Evolutionary conservation across 108 stramenopile genomes (phyloP).

Genomic region (Pseudonitzschia delicatissima): DNA sequence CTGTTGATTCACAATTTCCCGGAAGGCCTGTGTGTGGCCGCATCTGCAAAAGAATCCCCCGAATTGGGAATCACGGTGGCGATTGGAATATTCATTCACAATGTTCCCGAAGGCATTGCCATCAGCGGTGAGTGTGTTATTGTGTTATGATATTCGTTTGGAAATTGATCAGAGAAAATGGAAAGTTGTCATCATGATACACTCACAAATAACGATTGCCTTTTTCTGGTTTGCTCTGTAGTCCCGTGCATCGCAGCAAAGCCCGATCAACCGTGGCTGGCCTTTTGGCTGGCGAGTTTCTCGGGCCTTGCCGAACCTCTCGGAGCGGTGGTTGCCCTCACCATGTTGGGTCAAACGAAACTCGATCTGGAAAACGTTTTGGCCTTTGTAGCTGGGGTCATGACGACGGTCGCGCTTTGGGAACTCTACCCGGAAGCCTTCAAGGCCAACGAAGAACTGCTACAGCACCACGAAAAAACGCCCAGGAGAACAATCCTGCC

Average conservation of each 20-base stretch:
- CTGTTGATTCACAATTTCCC: conserved; percentile 80
- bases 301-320: conserved; percentile 76
- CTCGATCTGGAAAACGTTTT: conserved; percentile 69
- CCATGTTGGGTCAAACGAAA: conserved; percentile 17
- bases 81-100: conserved; percentile 80
- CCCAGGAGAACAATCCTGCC: not conserved
- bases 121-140: conserved; percentile 28
- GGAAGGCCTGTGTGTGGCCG: conserved; percentile 77
- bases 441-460: conserved; percentile 23
- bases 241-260: conserved; percentile 79
- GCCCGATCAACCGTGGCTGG: conserved; percentile 69
- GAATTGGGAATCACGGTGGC: conserved; percentile 72
- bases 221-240: conserved; percentile 6
- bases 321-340: conserved; percentile 66
- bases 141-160: not conserved
- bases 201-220: not conserved
- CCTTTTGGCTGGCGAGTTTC: conserved; percentile 66
- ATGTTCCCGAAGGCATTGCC: conserved; percentile 85
- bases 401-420: conserved; percentile 70
- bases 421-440: conserved; percentile 80
- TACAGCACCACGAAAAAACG: not conserved
- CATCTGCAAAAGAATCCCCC: conserved; percentile 59
- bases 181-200: not conserved
- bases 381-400: conserved; percentile 82
- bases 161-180: not conserved